These are phyloP conservation scores for Tuber microsphaerosporum DNA, from an alignment of 495 filamentous ascomycete species.

Conservation along the genomic window DNA sequence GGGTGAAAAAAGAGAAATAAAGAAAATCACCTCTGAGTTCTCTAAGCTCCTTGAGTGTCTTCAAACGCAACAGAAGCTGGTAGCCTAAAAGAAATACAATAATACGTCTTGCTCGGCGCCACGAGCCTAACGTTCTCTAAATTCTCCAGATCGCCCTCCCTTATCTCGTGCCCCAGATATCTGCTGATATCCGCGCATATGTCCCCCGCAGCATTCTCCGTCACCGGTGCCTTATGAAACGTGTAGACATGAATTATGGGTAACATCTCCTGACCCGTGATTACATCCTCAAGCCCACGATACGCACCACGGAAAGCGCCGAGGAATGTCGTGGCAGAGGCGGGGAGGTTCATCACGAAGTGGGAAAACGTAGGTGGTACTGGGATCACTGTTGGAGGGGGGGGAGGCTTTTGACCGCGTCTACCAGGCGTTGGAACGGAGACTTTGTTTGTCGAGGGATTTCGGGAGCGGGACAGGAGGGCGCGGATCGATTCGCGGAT, in stretches of 20 bases:
- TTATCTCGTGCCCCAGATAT: conserved; percentile 33
- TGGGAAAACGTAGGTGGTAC: conserved; percentile 69
- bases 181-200: conserved; percentile 24
- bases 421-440: conserved; percentile 36
- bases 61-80: conserved; percentile 74
- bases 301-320: conserved; percentile 81
- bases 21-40: background rate
- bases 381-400: conserved; percentile 47
- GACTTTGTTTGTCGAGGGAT: conserved; percentile 49
- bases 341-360: conserved; percentile 96
- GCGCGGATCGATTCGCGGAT: conserved; percentile 60
- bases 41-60: background rate
- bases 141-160: conserved; percentile 52
- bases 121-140: conserved; percentile 80
- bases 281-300: conserved; percentile 56
- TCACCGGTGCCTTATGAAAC: conserved; percentile 29
- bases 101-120: conserved; percentile 90
- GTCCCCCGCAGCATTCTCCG: conserved; percentile 25
- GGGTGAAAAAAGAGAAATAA: background rate
- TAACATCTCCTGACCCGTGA: conserved; percentile 55
- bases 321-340: conserved; percentile 75
- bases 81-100: conserved; percentile 84
- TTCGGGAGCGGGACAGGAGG: conserved; percentile 51
- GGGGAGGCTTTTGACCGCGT: conserved; percentile 42
- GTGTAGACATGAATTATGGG: conserved; percentile 80